These are phyloP conservation scores for Vararia minispora DNA, from an alignment of 768 basidiomycete species.

Conservation along the genomic window DNA sequence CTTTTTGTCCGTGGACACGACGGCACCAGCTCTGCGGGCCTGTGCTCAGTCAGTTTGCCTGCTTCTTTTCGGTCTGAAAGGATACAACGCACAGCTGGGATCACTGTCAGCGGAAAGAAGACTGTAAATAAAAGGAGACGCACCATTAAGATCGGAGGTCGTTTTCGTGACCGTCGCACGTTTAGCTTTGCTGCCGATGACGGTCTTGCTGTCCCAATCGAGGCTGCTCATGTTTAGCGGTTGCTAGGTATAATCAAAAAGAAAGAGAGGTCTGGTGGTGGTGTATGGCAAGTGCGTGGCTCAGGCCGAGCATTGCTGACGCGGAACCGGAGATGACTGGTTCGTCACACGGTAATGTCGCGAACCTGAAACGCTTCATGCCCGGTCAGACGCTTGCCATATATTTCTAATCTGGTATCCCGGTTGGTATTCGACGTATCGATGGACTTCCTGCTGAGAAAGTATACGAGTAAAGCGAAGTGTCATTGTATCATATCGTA, in stretches of 20 bases:
- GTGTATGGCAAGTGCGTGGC: too few species aligned
- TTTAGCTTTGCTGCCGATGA: slow-evolving; percentile 61
- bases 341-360: too few species aligned
- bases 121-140: slow-evolving; percentile 10
- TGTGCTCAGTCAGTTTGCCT: slow-evolving; percentile 20
- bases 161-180: slow-evolving; percentile 54
- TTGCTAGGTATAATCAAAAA: background rate
- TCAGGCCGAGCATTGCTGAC: too few species aligned
- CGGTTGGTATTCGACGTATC: too few species aligned
- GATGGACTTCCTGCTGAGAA: too few species aligned
- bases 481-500: too few species aligned
- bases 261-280: background rate
- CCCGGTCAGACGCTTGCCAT: too few species aligned
- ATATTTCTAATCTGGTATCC: too few species aligned
- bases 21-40: slow-evolving; percentile 68
- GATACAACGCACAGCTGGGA: background rate
- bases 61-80: background rate
- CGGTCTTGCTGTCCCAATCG: slow-evolving; percentile 64
- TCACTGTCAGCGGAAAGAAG: background rate
- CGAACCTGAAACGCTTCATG: too few species aligned
- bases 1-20: slow-evolving; percentile 81
- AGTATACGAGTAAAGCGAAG: too few species aligned
- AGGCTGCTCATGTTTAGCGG: slow-evolving; percentile 19
- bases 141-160: slow-evolving; percentile 45
- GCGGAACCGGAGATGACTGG: too few species aligned